Base-by-base conservation (phyloP, 441 rosid genomes). In the Macaranga tanarius region DNA sequence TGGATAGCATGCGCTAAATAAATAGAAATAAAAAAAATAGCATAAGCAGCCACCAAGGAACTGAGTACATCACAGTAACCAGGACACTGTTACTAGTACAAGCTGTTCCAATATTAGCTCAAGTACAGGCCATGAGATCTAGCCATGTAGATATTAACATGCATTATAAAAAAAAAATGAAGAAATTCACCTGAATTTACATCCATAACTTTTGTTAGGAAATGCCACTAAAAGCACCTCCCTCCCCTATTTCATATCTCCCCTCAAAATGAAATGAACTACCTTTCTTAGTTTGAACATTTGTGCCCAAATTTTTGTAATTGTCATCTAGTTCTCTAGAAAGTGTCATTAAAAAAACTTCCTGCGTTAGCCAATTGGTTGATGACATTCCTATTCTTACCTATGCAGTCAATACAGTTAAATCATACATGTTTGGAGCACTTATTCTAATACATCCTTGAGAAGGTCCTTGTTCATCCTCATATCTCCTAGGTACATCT, bases 21-120 rank as follows among this genome's bases (percentile, higher is more conserved):
- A 23, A 20, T 45, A 57, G 22, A 68, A 38, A 55, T 55, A 25
- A 4, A n/a, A 6, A 54, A 4, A 48, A 3, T 52, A 34, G 10
- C 2, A 4, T 15, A 12, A 56, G 48, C 6, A 38, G 13, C 19
- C 19, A 12, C 2, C 22, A 25, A 45, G 66, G 57, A 58, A 45
- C 17, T 59, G 48, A 59, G 47, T 11, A 44, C 54, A 47, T 48
- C 26, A 70, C 50, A 25, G 66, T 44, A 71, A 60, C 48, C 44
- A 45, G 17, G 34, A 19, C 38, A 64, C 22, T 2, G 23, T 19
- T 51, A 45, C n/a, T 44, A 8, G 42, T n/a, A 57, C 23, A 7
- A 51, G 40, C 38, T 2, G 38, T 31, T 31, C 5, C 38, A 2
- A 31, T 31, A 31, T 31, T 31, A 31, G 38, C 38, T 31, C 38